These are phyloP conservation scores for Pisolithus marmoratus DNA, from an alignment of 768 basidiomycete genomes.

Conservation along the genomic window DNA sequence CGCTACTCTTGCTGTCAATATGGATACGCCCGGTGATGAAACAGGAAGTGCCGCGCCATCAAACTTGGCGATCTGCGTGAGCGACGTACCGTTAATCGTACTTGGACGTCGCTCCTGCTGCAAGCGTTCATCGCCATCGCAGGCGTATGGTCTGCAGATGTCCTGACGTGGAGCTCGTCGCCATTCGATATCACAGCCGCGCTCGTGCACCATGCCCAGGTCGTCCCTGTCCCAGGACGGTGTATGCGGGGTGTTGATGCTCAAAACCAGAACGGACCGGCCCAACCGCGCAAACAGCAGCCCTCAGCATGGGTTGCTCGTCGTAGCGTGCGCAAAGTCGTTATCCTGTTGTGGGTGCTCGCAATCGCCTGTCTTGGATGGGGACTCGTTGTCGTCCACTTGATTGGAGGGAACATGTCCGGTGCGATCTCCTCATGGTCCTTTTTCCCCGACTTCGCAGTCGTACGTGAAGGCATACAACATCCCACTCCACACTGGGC, in stretches of 20 bases:
- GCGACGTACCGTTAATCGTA: slow-evolving; percentile 22
- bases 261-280: slow-evolving; percentile 6
- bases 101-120: slow-evolving; percentile 16
- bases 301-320: slow-evolving; percentile 26
- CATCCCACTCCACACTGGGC: slow-evolving; percentile 14
- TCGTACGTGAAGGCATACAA: slow-evolving; percentile 17
- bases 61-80: slow-evolving; percentile 12
- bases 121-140: slow-evolving; percentile 21
- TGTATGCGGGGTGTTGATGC: slow-evolving; percentile 24
- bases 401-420: slow-evolving; percentile 6
- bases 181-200: slow-evolving; percentile 26
- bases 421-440: slow-evolving; percentile 14
- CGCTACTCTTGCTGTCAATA: slow-evolving; percentile 12
- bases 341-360: slow-evolving; percentile 19
- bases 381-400: slow-evolving; percentile 12
- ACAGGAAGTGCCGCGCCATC: background rate
- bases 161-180: slow-evolving; percentile 30
- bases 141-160: slow-evolving; percentile 15
- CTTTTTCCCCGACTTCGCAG: slow-evolving; percentile 18
- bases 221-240: slow-evolving; percentile 12
- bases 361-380: slow-evolving; percentile 15
- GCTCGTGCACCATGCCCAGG: slow-evolving; percentile 20
- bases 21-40: background rate
- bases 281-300: slow-evolving; percentile 11
- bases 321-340: slow-evolving; percentile 16